These are phyloP conservation scores for Sisymbrium altissimum DNA, from an alignment of 345 rosid species.

Conservation along the genomic window DNA sequence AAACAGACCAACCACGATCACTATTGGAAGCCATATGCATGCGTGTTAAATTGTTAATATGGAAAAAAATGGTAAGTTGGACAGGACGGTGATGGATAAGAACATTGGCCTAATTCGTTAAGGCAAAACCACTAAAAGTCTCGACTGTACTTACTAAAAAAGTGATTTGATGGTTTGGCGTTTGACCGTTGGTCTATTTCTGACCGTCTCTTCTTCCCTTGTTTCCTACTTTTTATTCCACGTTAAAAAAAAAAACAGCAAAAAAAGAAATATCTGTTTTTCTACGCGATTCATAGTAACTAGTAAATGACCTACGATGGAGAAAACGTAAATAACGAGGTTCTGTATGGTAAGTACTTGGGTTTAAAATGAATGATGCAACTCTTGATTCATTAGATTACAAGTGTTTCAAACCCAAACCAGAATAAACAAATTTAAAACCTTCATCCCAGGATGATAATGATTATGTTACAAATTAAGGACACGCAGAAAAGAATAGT, in stretches of 20 bases:
- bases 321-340: background rate
- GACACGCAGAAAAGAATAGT: background rate
- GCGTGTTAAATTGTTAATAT: background rate
- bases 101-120: slow-evolving; percentile 34
- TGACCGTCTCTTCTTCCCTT: slow-evolving; percentile 25
- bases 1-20: slow-evolving; percentile 12
- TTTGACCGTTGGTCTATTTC: slow-evolving; percentile 32
- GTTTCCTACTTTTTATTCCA: background rate
- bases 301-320: background rate
- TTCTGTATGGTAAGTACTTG: background rate
- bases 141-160: slow-evolving; percentile 11
- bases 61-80: slow-evolving; percentile 16
- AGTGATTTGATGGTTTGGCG: slow-evolving; percentile 37
- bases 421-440: background rate
- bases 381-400: background rate
- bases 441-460: background rate
- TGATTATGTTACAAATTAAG: background rate
- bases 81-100: slow-evolving; percentile 22
- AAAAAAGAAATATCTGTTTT: background rate
- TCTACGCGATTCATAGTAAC: background rate
- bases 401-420: background rate
- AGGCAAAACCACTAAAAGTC: slow-evolving; percentile 23
- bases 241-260: background rate
- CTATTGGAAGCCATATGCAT: background rate
- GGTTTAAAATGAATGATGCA: background rate